Conservation (phyloP, 2,329 filamentous ascomycete genomes). For the Colletotrichum siamense region DNA sequence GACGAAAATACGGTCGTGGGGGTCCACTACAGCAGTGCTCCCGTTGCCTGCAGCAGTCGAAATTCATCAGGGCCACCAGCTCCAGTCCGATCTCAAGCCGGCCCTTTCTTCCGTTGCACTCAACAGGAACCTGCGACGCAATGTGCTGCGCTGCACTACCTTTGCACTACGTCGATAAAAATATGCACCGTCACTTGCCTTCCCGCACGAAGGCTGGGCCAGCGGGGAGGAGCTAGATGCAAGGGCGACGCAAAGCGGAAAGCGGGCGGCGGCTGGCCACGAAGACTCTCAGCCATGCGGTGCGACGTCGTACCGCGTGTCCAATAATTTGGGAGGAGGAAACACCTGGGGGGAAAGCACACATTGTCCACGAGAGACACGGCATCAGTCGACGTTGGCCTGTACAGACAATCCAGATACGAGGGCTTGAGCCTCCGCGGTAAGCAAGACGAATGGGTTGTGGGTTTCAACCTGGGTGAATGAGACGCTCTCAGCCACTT, state of each 20-base stretch:
- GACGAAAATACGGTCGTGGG: neutral
- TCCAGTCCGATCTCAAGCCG: neutral
- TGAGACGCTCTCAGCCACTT: neutral
- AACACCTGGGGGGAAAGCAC: neutral
- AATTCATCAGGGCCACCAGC: neutral
- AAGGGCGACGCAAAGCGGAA: conserved; percentile 5
- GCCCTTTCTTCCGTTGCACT: neutral
- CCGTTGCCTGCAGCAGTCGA: neutral
- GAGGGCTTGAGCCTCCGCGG: neutral
- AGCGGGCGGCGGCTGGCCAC: conserved; percentile 1
- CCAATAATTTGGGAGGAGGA: neutral
- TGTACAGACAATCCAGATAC: neutral
- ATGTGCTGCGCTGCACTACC: neutral
- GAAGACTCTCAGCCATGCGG: neutral
- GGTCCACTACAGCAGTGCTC: neutral
- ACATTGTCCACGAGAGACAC: neutral
- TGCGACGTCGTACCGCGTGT: conserved; percentile 1
- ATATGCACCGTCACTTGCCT: neutral
- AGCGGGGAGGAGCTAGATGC: neutral
- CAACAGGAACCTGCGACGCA: neutral
- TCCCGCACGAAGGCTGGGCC: neutral
- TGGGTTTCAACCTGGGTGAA: neutral
- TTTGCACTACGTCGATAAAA: neutral
- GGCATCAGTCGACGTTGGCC: neutral
- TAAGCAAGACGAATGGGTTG: neutral